These are phyloP conservation scores for Sindora glabra DNA, from an alignment of 306 rosid genomes.

Conservation along the genomic window DNA sequence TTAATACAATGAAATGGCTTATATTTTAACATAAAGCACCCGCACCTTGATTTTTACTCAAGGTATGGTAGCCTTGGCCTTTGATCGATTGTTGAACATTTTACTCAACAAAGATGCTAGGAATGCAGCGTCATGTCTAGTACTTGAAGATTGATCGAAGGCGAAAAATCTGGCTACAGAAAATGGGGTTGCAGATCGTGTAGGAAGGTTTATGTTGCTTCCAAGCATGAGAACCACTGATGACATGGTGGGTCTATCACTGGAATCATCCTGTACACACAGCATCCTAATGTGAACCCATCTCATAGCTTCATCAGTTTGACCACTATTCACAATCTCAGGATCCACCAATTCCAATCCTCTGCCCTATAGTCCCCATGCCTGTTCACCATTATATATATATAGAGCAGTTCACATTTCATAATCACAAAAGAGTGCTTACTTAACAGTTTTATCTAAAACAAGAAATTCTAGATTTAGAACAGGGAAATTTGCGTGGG, in stretches of 20 bases:
- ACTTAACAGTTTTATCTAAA: neutral
- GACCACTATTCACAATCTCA: neutral
- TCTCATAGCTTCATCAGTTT: neutral
- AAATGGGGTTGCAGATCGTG: too few species aligned
- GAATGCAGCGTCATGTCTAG: too few species aligned
- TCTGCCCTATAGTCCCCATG: slow-evolving; percentile 6
- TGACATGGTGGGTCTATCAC: slow-evolving; percentile 7
- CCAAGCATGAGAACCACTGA: too few species aligned
- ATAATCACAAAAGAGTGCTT: neutral
- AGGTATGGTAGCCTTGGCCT: too few species aligned
- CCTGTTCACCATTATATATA: neutral
- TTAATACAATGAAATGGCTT: too few species aligned
- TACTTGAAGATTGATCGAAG: too few species aligned
- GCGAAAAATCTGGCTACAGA: too few species aligned
- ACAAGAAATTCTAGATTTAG: neutral
- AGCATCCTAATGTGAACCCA: slow-evolving; percentile 19
- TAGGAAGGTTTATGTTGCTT: too few species aligned
- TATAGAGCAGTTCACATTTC: neutral
- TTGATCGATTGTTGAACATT: too few species aligned
- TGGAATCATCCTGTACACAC: slow-evolving; percentile 12
- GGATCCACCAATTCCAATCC: slow-evolving; percentile 3
- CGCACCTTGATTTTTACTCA: too few species aligned
- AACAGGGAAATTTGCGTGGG: neutral
- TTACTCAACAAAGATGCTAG: too few species aligned
- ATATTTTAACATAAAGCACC: too few species aligned